Evolutionary conservation across 2,329 filamentous ascomycete species (phyloP).

Genomic region (Pleomassaria siparia): DNA sequence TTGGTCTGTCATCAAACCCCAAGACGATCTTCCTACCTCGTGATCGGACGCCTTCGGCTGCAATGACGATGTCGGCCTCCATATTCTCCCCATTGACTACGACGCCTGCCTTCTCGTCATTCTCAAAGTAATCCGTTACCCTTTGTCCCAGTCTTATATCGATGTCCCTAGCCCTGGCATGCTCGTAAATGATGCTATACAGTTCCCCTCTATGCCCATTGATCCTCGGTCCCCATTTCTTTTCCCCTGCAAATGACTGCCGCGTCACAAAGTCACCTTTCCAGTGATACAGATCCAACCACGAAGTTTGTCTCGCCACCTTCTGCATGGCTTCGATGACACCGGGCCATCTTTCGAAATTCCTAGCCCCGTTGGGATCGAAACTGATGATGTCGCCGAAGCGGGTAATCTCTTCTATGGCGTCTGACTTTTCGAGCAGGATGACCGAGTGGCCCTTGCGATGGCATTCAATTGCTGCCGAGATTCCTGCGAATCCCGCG

Average conservation of each 20-base stretch:
- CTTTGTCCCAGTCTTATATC: conserved; percentile 55
- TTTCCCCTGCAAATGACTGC: conserved; percentile 47
- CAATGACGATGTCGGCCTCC: conserved; percentile 53
- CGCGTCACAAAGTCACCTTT: conserved; percentile 64
- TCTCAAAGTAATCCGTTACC: conserved; percentile 59
- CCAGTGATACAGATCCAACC: conserved; percentile 63
- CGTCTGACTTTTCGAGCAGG: conserved; percentile 54
- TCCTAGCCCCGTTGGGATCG: conserved; percentile 61
- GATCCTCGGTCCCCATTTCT: conserved; percentile 53
- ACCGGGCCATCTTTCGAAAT: conserved; percentile 55
- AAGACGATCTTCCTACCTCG: conserved; percentile 56
- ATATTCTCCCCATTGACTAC: conserved; percentile 50
- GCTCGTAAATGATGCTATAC: conserved; percentile 59
- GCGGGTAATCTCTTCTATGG: conserved; percentile 56
- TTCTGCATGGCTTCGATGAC: conserved; percentile 52
- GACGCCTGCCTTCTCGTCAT: conserved; percentile 54
- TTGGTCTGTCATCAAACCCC: conserved; percentile 55
- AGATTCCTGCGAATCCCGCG: conserved; percentile 61
- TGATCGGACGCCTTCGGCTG: conserved; percentile 56
- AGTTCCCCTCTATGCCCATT: conserved; percentile 64
- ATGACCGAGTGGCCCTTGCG: conserved; percentile 61
- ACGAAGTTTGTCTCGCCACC: conserved; percentile 56
- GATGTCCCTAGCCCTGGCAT: conserved; percentile 56
- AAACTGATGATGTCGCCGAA: conserved; percentile 66
- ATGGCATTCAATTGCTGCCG: conserved; percentile 64